Percentiles rank a stretch among this genome's conserved stretches.
Evolutionary conservation across 352 stramenopile genomes (phyloP).

Genomic region (Globisporangium paroecandrum): DNA sequence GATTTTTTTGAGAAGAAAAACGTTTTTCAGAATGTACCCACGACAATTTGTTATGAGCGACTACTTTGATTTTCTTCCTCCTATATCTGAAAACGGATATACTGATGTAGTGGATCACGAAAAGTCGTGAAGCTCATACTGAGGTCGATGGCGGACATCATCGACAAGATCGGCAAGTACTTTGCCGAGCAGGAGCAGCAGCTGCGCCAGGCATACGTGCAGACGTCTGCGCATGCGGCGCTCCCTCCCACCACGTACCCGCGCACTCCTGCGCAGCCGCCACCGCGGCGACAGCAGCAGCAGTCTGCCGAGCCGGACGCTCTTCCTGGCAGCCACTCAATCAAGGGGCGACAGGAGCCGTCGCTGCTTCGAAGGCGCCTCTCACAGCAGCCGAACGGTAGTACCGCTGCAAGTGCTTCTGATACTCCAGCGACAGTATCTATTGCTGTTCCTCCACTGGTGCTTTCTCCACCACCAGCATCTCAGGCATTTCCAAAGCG

Average conservation of each 20-base stretch:
- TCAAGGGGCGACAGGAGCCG: slow-evolving; percentile 8
- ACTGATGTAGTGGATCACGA: not conserved
- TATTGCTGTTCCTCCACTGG: not conserved
- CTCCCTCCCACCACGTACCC: not conserved
- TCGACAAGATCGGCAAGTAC: slow-evolving; percentile 67
- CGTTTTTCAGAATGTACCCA: too few species aligned
- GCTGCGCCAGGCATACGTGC: slow-evolving; percentile 37
- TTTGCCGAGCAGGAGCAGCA: slow-evolving; percentile 63
- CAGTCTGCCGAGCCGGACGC: not conserved
- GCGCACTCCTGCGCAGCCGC: not conserved
- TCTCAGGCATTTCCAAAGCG: not conserved
- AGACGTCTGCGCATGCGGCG: not conserved
- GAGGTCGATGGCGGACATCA: slow-evolving; percentile 46
- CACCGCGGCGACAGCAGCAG: not conserved
- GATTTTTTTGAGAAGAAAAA: too few species aligned
- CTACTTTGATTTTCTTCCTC: too few species aligned
- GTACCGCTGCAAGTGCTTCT: too few species aligned
- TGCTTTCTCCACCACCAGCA: slow-evolving; percentile 6
- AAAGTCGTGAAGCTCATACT: not conserved
- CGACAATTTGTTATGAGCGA: too few species aligned
- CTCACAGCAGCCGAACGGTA: slow-evolving; percentile 8
- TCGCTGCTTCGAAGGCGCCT: slow-evolving; percentile 26
- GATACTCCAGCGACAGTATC: not conserved
- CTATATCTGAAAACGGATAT: too few species aligned
- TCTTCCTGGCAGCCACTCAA: not conserved